A percentile compares a stretch with the other conserved stretches of the same genome.
These are phyloP conservation scores for Suillus spraguei DNA, from an alignment of 768 basidiomycete genomes.

Conservation along the genomic window DNA sequence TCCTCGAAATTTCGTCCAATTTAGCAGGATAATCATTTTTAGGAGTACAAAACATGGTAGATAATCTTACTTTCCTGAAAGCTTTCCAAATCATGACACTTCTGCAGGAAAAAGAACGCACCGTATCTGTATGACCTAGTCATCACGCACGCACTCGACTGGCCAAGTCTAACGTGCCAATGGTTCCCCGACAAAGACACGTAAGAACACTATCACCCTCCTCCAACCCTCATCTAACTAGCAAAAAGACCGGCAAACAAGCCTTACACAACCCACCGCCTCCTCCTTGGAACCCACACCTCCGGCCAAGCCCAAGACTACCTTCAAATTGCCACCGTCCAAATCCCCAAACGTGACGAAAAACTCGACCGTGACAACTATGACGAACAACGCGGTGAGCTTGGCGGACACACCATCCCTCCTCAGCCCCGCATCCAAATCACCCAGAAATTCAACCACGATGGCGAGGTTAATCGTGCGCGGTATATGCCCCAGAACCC, in stretches of 20 bases:
- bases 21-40: conserved; percentile 11
- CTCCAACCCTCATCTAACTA: conserved; percentile 5
- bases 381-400: conserved; percentile 91
- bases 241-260: conserved; percentile 76
- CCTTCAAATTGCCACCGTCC: conserved; percentile 92
- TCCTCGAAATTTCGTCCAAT: conserved; percentile 15
- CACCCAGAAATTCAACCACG: conserved; percentile 93
- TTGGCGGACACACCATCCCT: conserved; percentile 88
- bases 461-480: conserved; percentile 94
- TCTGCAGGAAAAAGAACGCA: conserved; percentile 89
- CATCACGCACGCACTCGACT: conserved; percentile 96
- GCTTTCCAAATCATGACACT: conserved; percentile 4
- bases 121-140: conserved; percentile 98
- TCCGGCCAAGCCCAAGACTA: conserved; percentile 94
- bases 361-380: conserved; percentile 81
- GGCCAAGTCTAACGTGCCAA: conserved; percentile 97
- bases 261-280: conserved; percentile 92
- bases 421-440: conserved; percentile 87
- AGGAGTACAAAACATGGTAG: conserved; percentile 90
- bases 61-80: conserved; percentile 6
- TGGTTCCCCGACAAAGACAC: conserved; percentile 98
- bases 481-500: conserved; percentile 99
- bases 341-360: conserved; percentile 86
- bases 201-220: conserved; percentile 47
- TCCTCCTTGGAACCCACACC: conserved; percentile 97